Evolutionary conservation across 371 early-diverging fungal species (phyloP).

Genomic region (Saksenaea vasiformis): DNA sequence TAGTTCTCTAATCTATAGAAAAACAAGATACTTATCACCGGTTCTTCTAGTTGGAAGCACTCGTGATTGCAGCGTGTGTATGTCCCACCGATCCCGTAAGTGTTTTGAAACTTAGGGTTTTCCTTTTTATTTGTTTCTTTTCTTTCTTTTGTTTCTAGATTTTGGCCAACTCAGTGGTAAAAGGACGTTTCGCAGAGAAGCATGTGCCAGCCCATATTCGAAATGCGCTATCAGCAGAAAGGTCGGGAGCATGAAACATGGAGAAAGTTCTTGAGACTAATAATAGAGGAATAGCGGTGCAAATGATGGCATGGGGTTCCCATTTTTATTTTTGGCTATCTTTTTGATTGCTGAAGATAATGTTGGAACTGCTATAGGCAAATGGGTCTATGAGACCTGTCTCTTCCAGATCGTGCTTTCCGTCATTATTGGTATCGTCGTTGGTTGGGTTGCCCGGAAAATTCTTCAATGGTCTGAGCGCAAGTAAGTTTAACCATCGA

Average conservation of each 20-base stretch:
- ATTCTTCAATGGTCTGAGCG: conserved; percentile 75
- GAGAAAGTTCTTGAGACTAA: background rate
- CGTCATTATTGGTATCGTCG: conserved; percentile 72
- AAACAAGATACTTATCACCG: background rate
- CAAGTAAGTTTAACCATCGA: conserved; percentile 37
- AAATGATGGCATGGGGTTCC: conserved; percentile 88
- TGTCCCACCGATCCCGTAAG: conserved; percentile 95
- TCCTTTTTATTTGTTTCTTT: background rate
- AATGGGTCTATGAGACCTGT: conserved; percentile 79
- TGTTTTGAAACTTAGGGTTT: background rate
- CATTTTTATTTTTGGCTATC: conserved; percentile 84
- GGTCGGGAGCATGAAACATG: conserved; percentile 26
- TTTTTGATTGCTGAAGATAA: conserved; percentile 64
- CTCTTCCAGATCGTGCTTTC: conserved; percentile 81
- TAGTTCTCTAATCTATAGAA: background rate
- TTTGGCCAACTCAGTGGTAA: conserved; percentile 92
- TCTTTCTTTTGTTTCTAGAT: conserved; percentile 43
- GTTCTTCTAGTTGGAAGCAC: conserved; percentile 55
- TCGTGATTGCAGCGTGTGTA: conserved; percentile 86
- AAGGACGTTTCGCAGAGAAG: conserved; percentile 95
- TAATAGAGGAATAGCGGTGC: conserved; percentile 57
- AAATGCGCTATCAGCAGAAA: conserved; percentile 88
- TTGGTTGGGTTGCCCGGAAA: conserved; percentile 79
- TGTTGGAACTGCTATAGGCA: conserved; percentile 67
- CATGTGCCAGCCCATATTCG: conserved; percentile 90